These are phyloP conservation scores for Macrocystidia cucumis DNA, from an alignment of 1,284 basidiomycete species.

Conservation along the genomic window DNA sequence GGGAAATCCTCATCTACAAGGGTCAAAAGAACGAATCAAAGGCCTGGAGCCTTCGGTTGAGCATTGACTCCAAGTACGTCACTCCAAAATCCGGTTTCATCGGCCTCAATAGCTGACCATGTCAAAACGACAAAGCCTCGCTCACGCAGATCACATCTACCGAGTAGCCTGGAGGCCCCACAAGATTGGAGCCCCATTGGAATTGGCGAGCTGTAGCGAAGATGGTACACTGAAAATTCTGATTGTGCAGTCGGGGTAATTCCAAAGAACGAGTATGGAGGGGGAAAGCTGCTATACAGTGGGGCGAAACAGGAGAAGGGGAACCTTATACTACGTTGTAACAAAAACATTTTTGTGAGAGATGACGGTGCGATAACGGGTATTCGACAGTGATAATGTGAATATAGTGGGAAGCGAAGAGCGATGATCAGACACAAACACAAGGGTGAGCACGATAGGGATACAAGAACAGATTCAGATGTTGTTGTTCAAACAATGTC, in stretches of 20 bases:
- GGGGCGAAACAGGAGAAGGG: constrained; percentile 31
- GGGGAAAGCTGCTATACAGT: constrained; percentile 63
- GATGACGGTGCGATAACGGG: constrained; percentile 50
- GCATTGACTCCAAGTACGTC: constrained; percentile 38
- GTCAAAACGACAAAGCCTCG: constrained; percentile 30
- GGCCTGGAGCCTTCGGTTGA: constrained; percentile 39
- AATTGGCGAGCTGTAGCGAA: constrained; percentile 56
- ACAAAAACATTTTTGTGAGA: constrained; percentile 56
- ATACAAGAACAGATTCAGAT: constrained; percentile 64
- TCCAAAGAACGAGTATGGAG: constrained; percentile 20
- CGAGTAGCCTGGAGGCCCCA: constrained; percentile 59
- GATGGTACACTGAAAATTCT: constrained; percentile 75
- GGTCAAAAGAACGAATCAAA: constrained; percentile 22
- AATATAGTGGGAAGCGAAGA: constrained; percentile 24
- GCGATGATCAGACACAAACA: constrained; percentile 18
- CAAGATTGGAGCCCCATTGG: constrained; percentile 13
- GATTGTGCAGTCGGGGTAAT: constrained; percentile 41
- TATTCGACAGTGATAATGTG: constrained; percentile 46
- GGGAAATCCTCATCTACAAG: constrained; percentile 57
- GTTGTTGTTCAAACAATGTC: constrained; percentile 68
- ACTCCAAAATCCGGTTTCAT: not conserved
- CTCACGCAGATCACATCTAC: constrained; percentile 65
- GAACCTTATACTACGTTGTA: constrained; percentile 46
- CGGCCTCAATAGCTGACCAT: not conserved
- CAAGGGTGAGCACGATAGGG: constrained; percentile 48